Evolutionary conservation across 2,329 filamentous ascomycete species (phyloP), one percentile per base, ranked within the genome.

Genomic region (Mycosphaerella arachidis): DNA sequence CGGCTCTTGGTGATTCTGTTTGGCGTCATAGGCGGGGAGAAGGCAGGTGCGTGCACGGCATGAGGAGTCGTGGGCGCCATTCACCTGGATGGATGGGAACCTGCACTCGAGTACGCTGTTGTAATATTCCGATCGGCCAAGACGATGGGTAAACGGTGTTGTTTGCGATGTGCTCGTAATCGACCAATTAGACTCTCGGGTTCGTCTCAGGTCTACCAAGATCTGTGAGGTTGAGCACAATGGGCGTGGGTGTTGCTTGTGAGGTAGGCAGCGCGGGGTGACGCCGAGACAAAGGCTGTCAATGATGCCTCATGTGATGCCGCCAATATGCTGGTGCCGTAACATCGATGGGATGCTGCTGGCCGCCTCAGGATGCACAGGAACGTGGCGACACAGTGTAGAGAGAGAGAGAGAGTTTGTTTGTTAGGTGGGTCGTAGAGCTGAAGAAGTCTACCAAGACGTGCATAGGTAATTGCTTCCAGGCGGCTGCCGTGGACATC

Each of bases 1-100:
- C 56, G 43, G 20, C 53, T 52, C 52, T 67, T 67, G n/a, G 54
- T 55, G 37, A 67, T 54, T 35, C 65, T 53, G 31, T 48, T 45
- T 43, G 40, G 40, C 18, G 40, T 43, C 40, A 43, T 43, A 43
- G 40, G 40, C 18, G 40, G 8, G 18, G 40, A 43, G 9, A 43
- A n/a, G 3, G 40, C n/a, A 18, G 16, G 13, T 18, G 40, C 40
- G 7, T 43, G 13, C 13, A 43, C 7, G 7, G 55, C n/a, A 20
- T 52, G 55, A 13, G 48, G 24, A 51, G 48, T 57, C 31, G 55
- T 20, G 48, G 48, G 55, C 48, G 55, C 55, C 55, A 57, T 57
- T 57, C 48, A 53, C n/a, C 40, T 43, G 40, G 24, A 24, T 24
- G 24, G 24, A 24, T 24, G 24, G 24, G 24, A 24, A 24, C 24